Evolutionary conservation across 192 early-diverging fungal genomes (phyloP).

Genomic region (Radiomyces spectabilis): DNA sequence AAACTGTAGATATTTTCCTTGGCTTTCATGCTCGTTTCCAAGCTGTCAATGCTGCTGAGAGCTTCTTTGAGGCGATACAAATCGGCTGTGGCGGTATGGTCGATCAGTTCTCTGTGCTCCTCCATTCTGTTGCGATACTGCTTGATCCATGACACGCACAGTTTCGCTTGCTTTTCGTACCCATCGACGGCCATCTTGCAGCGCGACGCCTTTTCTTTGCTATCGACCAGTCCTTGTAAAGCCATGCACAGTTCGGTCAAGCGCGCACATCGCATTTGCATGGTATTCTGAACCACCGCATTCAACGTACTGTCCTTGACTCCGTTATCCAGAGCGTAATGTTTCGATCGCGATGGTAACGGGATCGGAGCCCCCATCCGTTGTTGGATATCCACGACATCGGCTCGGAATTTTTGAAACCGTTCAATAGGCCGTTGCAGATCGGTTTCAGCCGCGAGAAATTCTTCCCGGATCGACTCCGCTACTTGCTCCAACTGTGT

Average conservation of each 20-base stretch:
- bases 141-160: slow-evolving; percentile 1
- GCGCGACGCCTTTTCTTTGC: slow-evolving; percentile 5
- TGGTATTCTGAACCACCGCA: slow-evolving; percentile 8
- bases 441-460: neutral
- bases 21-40: too few species aligned
- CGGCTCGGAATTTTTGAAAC: neutral
- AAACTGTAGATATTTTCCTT: too few species aligned
- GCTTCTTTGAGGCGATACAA: too few species aligned
- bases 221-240: slow-evolving; percentile 1
- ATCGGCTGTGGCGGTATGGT: too few species aligned
- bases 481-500: slow-evolving; percentile 1
- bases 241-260: slow-evolving; percentile 4
- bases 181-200: neutral
- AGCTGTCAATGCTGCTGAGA: too few species aligned
- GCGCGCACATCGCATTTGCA: neutral
- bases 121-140: too few species aligned
- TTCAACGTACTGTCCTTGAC: slow-evolving; percentile 5
- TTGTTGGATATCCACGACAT: neutral
- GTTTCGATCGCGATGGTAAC: neutral
- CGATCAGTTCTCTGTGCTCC: too few species aligned
- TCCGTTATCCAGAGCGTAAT: neutral
- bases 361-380: neutral
- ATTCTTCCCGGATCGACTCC: slow-evolving; percentile 3
- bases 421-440: neutral
- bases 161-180: slow-evolving; percentile 4